Conservation (phyloP, 1,139 yeast species). For the Kodamaea derodonti region DNA sequence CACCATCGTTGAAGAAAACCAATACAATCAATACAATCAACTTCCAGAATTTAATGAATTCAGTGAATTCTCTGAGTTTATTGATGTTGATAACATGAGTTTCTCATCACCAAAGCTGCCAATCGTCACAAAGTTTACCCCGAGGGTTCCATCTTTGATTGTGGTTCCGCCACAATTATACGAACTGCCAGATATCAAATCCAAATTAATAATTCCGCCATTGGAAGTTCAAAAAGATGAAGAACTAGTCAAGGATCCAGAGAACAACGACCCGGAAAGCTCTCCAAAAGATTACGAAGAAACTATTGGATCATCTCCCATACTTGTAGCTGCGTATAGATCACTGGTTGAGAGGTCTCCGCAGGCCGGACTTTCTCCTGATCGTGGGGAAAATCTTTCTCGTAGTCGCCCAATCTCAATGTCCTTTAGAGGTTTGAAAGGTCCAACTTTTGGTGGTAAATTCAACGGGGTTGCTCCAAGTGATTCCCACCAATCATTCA, state of each 20-base stretch:
- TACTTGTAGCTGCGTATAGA: slow-evolving; percentile 19
- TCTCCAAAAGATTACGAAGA: background rate
- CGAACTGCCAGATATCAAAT: background rate
- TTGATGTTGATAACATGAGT: slow-evolving; percentile 52
- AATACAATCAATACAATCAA: background rate
- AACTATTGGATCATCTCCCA: slow-evolving; percentile 19
- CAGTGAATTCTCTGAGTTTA: slow-evolving; percentile 62
- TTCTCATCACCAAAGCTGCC: slow-evolving; percentile 18
- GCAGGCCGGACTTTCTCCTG: slow-evolving; percentile 8
- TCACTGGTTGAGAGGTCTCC: slow-evolving; percentile 5
- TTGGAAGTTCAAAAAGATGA: background rate
- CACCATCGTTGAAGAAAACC: slow-evolving; percentile 3
- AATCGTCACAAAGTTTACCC: background rate
- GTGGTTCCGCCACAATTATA: background rate
- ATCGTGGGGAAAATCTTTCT: background rate
- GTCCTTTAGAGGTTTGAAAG: slow-evolving; percentile 64
- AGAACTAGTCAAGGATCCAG: background rate
- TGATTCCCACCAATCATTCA: slow-evolving; percentile 44
- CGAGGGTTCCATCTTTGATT: background rate
- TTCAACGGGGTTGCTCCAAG: slow-evolving; percentile 23
- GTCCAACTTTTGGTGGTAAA: slow-evolving; percentile 48
- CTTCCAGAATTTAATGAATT: slow-evolving; percentile 11
- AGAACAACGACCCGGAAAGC: too few relatives aligned
- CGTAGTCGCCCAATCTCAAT: slow-evolving; percentile 53
- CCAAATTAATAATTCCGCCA: background rate